phyloP scores from a whole-genome alignment of 805 yeast species.

The Starmerella roubikii region DNA sequence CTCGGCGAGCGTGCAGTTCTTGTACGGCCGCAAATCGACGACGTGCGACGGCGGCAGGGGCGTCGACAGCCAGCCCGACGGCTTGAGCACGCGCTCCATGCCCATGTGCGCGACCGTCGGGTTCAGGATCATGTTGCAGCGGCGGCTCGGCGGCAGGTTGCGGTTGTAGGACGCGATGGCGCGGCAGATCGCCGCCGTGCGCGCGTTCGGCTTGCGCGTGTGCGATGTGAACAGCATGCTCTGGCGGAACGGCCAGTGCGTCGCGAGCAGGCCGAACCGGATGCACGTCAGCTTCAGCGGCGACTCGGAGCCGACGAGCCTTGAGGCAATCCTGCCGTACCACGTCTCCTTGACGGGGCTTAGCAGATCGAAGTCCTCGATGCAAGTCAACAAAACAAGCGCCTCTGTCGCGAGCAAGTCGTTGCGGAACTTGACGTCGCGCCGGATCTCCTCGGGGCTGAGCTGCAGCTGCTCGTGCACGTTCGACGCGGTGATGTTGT shows the following conservation, averaged over 20 bases:
- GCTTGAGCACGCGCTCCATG: conserved; percentile 27
- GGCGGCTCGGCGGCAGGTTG: conserved; percentile 20
- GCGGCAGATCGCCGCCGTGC: conserved; percentile 30
- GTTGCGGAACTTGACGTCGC: conserved; percentile 25
- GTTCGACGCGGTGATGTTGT: conserved; percentile 9
- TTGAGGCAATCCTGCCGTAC: conserved; percentile 22
- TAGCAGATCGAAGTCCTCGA: conserved; percentile 31
- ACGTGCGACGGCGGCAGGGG: conserved; percentile 32
- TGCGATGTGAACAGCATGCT: conserved; percentile 30
- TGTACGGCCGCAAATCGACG: conserved; percentile 29
- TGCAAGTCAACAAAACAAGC: conserved; percentile 28
- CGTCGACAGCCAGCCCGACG: conserved; percentile 30
- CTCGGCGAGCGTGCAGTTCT: conserved; percentile 25
- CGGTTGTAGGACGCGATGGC: conserved; percentile 30
- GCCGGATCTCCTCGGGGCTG: conserved; percentile 21
- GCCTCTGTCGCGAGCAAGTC: conserved; percentile 32
- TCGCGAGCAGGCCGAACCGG: conserved; percentile 32
- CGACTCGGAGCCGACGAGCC: conserved; percentile 26
- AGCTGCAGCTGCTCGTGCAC: conserved; percentile 16
- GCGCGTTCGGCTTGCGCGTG: conserved; percentile 30
- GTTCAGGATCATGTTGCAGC: conserved; percentile 29
- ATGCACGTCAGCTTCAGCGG: conserved; percentile 26
- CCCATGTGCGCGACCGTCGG: conserved; percentile 29
- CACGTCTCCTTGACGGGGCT: conserved; percentile 22
- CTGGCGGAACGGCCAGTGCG: conserved; percentile 36